These are phyloP conservation scores for Neltuma alba DNA, from an alignment of 306 rosid genomes.

Conservation along the genomic window DNA sequence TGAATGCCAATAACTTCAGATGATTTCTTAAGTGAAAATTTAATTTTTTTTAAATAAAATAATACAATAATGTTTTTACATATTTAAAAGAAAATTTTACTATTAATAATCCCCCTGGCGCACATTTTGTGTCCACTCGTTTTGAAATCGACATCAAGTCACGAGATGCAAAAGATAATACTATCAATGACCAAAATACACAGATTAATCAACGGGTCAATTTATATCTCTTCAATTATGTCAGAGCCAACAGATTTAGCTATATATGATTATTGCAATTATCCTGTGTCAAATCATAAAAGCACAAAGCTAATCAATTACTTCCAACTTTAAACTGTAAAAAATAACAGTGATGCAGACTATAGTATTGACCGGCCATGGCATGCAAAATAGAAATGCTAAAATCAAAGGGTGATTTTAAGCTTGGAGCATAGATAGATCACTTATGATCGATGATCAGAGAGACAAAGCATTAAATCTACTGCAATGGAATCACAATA, in stretches of 20 bases:
- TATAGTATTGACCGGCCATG: slow-evolving; percentile 20
- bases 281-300: slow-evolving; percentile 32
- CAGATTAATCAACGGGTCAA: neutral
- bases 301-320: neutral
- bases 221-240: neutral
- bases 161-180: neutral
- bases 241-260: slow-evolving; percentile 37
- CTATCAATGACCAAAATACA: neutral
- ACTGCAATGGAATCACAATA: neutral
- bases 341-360: slow-evolving; percentile 33
- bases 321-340: slow-evolving; percentile 48
- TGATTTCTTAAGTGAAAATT: neutral
- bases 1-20: neutral
- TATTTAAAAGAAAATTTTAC: neutral
- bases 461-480: slow-evolving; percentile 12
- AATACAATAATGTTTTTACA: neutral
- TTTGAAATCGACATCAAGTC: slow-evolving; percentile 10
- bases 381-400: slow-evolving; percentile 18
- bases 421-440: neutral
- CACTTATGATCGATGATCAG: neutral
- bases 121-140: slow-evolving; percentile 15
- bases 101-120: neutral
- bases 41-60: neutral
- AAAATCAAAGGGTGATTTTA: slow-evolving; percentile 2
- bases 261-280: slow-evolving; percentile 25